Conservation (phyloP, 176 grass and related monocot species). For the Aegilops umbellulata region DNA sequence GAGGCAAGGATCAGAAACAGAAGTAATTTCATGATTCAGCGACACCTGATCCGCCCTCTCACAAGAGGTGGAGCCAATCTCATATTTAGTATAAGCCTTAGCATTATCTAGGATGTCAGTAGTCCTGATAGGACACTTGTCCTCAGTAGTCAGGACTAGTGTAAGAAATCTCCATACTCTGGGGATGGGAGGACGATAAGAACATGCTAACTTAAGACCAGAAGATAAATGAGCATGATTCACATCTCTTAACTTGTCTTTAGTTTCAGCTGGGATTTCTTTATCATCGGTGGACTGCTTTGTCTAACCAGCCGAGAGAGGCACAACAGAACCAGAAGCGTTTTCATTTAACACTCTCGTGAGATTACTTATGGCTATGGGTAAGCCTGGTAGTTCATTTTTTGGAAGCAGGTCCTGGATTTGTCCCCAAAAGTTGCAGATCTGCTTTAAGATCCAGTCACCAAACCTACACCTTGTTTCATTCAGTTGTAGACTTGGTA, state of each 20-base stretch:
- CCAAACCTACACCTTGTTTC: constrained; percentile 18
- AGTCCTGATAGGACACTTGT: background rate
- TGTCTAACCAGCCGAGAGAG: constrained; percentile 16
- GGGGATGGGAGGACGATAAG: background rate
- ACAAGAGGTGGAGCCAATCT: background rate
- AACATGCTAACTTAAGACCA: constrained; percentile 5
- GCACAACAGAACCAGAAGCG: background rate
- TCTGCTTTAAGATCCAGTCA: constrained; percentile 60
- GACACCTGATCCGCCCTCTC: background rate
- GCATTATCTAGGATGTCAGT: background rate
- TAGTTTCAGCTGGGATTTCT: constrained; percentile 2
- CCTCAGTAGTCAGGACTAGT: background rate
- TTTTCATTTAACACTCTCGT: constrained; percentile 11
- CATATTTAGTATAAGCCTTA: background rate
- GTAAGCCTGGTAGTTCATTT: constrained; percentile 4
- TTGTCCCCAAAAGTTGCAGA: constrained; percentile 38
- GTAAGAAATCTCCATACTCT: background rate
- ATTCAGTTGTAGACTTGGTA: constrained; percentile 38
- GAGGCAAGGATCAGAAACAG: background rate
- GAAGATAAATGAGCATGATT: constrained; percentile 22
- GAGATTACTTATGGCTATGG: constrained; percentile 31
- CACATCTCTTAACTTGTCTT: constrained; percentile 10
- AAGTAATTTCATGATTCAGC: background rate
- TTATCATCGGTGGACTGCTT: constrained; percentile 13
- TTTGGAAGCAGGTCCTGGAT: constrained; percentile 34